Percentiles rank a stretch among this genome's conserved stretches.
Conservation (phyloP, 1,284 basidiomycete species). For the Apiotrichum siamense region DNA sequence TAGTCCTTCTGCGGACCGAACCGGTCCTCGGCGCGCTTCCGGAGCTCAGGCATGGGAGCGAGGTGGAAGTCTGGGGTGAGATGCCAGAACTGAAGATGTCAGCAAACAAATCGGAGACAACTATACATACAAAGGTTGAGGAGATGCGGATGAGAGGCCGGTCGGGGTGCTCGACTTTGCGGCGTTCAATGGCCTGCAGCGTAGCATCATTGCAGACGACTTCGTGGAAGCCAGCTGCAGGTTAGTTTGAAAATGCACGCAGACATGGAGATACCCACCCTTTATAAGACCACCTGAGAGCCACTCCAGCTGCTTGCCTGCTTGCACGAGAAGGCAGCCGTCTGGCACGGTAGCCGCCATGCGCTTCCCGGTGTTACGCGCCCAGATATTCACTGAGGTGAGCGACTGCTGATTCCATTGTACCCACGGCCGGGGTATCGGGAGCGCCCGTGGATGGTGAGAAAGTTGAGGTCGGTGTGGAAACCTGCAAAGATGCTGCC, state of each 20-base stretch:
- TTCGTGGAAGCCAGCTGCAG: constrained; percentile 72
- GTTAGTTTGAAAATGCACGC: no score
- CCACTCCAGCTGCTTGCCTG: constrained; percentile 87
- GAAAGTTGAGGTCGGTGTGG: constrained; percentile 56
- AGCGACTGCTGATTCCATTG: neutral
- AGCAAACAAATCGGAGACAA: neutral
- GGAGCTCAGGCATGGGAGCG: constrained; percentile 57
- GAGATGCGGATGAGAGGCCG: constrained; percentile 86
- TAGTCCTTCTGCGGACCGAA: constrained; percentile 53
- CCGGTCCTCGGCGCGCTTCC: constrained; percentile 39
- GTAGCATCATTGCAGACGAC: constrained; percentile 80
- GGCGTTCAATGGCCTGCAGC: constrained; percentile 62
- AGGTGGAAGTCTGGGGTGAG: constrained; percentile 76
- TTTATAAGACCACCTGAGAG: constrained; percentile 78
- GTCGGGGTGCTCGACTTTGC: constrained; percentile 57
- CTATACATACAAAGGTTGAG: constrained; percentile 61
- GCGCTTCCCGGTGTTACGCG: constrained; percentile 78
- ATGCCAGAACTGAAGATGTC: constrained; percentile 69
- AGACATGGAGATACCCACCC: constrained; percentile 43
- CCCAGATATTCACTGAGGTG: constrained; percentile 66
- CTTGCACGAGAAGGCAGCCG: constrained; percentile 61
- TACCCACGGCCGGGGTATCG: constrained; percentile 42
- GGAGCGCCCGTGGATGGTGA: constrained; percentile 83
- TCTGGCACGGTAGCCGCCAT: constrained; percentile 74
- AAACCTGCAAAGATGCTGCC: constrained; percentile 85